phyloP scores from a whole-genome alignment of 768 basidiomycete species.

The Naganishia antarctica region DNA sequence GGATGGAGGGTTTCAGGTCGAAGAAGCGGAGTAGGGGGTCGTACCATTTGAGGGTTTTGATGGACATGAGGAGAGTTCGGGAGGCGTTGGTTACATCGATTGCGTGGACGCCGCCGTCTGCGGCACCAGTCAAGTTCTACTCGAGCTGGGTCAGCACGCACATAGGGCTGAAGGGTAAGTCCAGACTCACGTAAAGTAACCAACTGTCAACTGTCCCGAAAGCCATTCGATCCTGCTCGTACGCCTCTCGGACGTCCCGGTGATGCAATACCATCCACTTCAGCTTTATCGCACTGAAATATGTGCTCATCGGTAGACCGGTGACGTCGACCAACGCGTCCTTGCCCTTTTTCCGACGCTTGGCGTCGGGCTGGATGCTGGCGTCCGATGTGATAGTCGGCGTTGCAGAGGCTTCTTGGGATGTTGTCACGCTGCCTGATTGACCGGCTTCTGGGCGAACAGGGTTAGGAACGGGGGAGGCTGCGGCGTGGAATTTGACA shows the following conservation, averaged over 20 bases:
- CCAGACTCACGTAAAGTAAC: conserved; percentile 77
- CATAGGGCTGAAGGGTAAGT: background rate
- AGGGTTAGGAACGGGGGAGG: conserved; percentile 3
- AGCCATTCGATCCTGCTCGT: conserved; percentile 70
- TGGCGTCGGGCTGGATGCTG: conserved; percentile 25
- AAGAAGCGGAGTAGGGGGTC: conserved; percentile 79
- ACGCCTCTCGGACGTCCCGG: conserved; percentile 67
- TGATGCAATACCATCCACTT: conserved; percentile 94
- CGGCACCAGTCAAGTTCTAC: conserved; percentile 80
- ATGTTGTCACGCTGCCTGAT: conserved; percentile 8
- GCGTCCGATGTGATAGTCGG: conserved; percentile 14
- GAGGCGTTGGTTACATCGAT: conserved; percentile 95
- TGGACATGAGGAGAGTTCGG: conserved; percentile 84
- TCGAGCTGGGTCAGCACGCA: background rate
- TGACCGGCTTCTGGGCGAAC: background rate
- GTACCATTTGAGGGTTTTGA: conserved; percentile 77
- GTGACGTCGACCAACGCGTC: conserved; percentile 53
- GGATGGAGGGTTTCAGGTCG: conserved; percentile 65
- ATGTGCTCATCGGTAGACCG: conserved; percentile 90
- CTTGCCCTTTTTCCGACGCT: conserved; percentile 38
- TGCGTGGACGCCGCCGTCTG: conserved; percentile 65
- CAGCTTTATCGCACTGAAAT: conserved; percentile 94
- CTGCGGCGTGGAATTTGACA: conserved; percentile 1
- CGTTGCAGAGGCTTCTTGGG: conserved; percentile 6
- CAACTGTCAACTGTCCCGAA: conserved; percentile 98